Evolutionary conservation across 2,329 filamentous ascomycete species (phyloP).

Genomic region (Cordyceps farinosa): DNA sequence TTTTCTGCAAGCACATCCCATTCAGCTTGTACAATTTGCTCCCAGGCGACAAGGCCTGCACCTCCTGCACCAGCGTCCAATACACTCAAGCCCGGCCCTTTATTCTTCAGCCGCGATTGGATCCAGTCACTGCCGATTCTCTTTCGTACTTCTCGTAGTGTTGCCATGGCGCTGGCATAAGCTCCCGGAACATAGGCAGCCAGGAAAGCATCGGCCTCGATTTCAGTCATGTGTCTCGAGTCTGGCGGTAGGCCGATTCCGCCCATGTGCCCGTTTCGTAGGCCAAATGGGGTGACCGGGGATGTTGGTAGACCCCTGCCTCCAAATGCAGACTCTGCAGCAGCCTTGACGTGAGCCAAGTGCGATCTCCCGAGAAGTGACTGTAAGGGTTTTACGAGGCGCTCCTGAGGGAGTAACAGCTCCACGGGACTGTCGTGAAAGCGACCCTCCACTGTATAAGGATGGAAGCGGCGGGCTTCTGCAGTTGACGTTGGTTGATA

Average conservation of each 20-base stretch:
- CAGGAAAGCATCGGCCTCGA: conserved; percentile 71
- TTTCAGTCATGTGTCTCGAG: conserved; percentile 65
- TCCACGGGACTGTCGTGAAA: conserved; percentile 72
- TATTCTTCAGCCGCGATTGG: conserved; percentile 52
- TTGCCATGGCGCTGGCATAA: conserved; percentile 64
- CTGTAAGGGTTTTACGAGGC: conserved; percentile 67
- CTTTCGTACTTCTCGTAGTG: conserved; percentile 70
- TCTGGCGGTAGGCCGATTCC: conserved; percentile 61
- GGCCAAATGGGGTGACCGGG: conserved; percentile 62
- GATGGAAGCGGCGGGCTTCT: conserved; percentile 59
- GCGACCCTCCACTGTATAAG: conserved; percentile 68
- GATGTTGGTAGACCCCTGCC: conserved; percentile 74
- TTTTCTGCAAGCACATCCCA: conserved; percentile 66
- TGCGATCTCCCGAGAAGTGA: conserved; percentile 64
- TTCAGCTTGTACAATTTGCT: conserved; percentile 75
- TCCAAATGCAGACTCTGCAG: conserved; percentile 72
- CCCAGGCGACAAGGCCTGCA: conserved; percentile 70
- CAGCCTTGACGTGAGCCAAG: conserved; percentile 68
- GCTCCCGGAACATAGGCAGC: conserved; percentile 66
- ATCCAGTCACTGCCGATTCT: conserved; percentile 70
- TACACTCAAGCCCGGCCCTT: conserved; percentile 53
- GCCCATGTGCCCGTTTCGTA: conserved; percentile 57
- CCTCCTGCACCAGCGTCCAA: conserved; percentile 74
- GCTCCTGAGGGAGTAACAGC: conserved; percentile 66
- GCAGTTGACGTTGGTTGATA: conserved; percentile 13